phyloP scores from a whole-genome alignment of 2,329 filamentous ascomycete species.

The Biscogniauxia marginata region DNA sequence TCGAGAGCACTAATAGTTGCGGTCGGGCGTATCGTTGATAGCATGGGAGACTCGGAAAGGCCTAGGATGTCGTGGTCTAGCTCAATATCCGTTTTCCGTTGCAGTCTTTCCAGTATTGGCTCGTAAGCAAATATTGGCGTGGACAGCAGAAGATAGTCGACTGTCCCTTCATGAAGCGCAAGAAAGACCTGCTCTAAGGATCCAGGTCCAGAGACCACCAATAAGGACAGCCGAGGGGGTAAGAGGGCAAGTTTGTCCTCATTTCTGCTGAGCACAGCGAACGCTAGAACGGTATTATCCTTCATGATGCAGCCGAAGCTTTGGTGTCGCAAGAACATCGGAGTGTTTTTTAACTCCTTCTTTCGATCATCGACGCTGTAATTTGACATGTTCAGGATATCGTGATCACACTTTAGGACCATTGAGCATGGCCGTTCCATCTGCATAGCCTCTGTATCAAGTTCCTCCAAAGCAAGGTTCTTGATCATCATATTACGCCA shows the following conservation, averaged over 20 bases:
- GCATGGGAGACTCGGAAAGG: constrained; percentile 12
- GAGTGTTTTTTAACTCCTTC: constrained; percentile 46
- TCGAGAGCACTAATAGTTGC: constrained; percentile 11
- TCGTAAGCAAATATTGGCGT: constrained; percentile 69
- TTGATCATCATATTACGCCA: constrained; percentile 35
- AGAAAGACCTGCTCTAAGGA: constrained; percentile 48
- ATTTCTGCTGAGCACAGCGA: constrained; percentile 41
- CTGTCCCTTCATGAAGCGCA: constrained; percentile 34
- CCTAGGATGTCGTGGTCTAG: constrained; percentile 53
- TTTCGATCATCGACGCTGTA: constrained; percentile 36
- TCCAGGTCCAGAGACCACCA: constrained; percentile 42
- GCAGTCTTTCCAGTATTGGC: constrained; percentile 60
- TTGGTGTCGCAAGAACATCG: constrained; percentile 54
- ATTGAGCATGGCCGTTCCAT: constrained; percentile 37
- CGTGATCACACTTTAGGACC: constrained; percentile 39
- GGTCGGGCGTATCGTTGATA: constrained; percentile 10
- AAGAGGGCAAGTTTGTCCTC: constrained; percentile 19
- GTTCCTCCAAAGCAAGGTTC: constrained; percentile 28
- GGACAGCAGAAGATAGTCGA: constrained; percentile 58
- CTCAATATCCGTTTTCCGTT: constrained; percentile 54
- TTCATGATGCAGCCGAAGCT: constrained; percentile 61
- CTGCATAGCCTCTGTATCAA: constrained; percentile 36
- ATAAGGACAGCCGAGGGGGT: constrained; percentile 26
- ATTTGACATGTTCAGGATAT: constrained; percentile 43
- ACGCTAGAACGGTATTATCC: constrained; percentile 53